phyloP scores from a whole-genome alignment of 352 stramenopile species.

The Halophytophthora batemanensis region DNA sequence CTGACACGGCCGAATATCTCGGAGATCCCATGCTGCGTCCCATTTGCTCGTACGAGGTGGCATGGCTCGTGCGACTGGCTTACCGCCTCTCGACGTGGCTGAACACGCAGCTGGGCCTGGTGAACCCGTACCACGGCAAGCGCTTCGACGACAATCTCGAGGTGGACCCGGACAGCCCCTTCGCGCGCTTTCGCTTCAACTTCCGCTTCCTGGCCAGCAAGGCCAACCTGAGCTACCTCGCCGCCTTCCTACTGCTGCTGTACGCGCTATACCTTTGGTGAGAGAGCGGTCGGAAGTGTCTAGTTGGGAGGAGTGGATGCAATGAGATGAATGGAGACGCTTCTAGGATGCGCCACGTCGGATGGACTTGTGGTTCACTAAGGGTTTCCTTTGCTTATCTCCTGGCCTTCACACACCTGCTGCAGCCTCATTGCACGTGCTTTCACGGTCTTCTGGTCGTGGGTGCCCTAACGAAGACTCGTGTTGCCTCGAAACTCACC shows the following conservation, averaged over 20 bases:
- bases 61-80: conserved; percentile 69
- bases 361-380: too few species aligned
- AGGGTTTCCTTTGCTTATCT: too few species aligned
- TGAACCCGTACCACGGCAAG: conserved; percentile 66
- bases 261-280: conserved; percentile 77
- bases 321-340: too few species aligned
- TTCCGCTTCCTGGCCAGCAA: conserved; percentile 86
- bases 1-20: conserved; percentile 60
- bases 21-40: conserved; percentile 83
- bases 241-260: conserved; percentile 49
- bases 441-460: too few species aligned
- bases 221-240: conserved; percentile 74
- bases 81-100: conserved; percentile 81
- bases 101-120: conserved; percentile 63
- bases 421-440: too few species aligned
- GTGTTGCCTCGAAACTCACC: too few species aligned
- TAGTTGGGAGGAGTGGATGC: too few species aligned
- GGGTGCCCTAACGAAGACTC: too few species aligned
- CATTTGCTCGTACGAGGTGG: conserved; percentile 82
- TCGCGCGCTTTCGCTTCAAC: conserved; percentile 75
- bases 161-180: conserved; percentile 43
- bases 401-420: too few species aligned
- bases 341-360: too few species aligned
- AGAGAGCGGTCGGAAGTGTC: background rate
- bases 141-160: conserved; percentile 72